A percentile compares a stretch with the other conserved stretches of the same genome.
Conservation (phyloP, 2,329 filamentous ascomycete genomes). For the Paraphaeosphaeria minitans region DNA sequence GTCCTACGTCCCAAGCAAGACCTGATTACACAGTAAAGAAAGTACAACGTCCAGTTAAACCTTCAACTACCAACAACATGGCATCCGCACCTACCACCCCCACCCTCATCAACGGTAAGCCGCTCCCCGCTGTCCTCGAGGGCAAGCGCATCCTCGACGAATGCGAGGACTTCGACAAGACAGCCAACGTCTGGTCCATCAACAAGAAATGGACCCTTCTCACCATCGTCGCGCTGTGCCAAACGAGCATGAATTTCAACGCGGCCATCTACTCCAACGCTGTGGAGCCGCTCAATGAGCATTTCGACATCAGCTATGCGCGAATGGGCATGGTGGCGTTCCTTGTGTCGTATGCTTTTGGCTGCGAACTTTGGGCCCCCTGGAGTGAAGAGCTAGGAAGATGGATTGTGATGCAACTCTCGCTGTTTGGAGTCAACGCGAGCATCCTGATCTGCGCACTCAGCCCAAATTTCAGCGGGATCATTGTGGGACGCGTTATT, state of each 20-base stretch:
- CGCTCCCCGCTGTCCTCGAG: neutral
- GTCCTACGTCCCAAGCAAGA: neutral
- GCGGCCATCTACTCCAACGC: slow-evolving; percentile 61
- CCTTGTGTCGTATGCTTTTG: slow-evolving; percentile 78
- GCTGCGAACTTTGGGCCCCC: slow-evolving; percentile 82
- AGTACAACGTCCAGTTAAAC: neutral
- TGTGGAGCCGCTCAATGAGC: slow-evolving; percentile 57
- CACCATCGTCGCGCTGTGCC: slow-evolving; percentile 58
- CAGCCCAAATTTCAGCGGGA: slow-evolving; percentile 69
- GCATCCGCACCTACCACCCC: neutral
- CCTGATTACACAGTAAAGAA: neutral
- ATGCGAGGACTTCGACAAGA: slow-evolving; percentile 22
- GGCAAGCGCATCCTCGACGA: slow-evolving; percentile 9
- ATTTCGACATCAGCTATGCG: slow-evolving; percentile 66
- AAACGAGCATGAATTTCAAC: slow-evolving; percentile 60
- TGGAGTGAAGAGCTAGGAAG: slow-evolving; percentile 82
- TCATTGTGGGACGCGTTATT: slow-evolving; percentile 63
- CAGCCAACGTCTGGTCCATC: slow-evolving; percentile 53
- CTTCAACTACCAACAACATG: neutral
- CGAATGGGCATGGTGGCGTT: slow-evolving; percentile 73
- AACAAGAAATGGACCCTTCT: slow-evolving; percentile 61
- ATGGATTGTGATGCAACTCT: slow-evolving; percentile 73
- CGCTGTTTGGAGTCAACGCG: slow-evolving; percentile 74
- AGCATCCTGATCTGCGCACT: slow-evolving; percentile 68
- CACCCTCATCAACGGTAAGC: neutral